Conservation (phyloP, 352 stramenopile species). For the Pythium scleroteichum region DNA sequence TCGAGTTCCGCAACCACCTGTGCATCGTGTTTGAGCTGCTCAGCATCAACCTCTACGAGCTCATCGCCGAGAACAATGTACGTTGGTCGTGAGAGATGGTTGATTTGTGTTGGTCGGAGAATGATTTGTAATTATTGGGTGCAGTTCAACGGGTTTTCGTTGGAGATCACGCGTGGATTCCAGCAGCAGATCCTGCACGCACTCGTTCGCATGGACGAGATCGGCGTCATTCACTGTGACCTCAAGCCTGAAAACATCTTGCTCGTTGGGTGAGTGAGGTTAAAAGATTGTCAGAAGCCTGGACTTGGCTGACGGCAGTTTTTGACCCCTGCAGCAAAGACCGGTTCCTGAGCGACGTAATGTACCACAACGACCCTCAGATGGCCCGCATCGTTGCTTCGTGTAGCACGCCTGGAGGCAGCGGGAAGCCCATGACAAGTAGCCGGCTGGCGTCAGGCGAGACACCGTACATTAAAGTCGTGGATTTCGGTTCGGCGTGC, state of each 20-base stretch:
- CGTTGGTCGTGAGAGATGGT: background rate
- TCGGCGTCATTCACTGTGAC: slow-evolving; percentile 43
- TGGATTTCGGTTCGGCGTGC: slow-evolving; percentile 95
- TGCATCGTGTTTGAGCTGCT: slow-evolving; percentile 95
- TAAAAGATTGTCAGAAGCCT: slow-evolving; percentile 30
- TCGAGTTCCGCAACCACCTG: slow-evolving; percentile 92
- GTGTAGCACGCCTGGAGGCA: background rate
- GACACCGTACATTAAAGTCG: slow-evolving; percentile 83
- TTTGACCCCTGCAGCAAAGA: slow-evolving; percentile 57
- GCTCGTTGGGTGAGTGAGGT: slow-evolving; percentile 41
- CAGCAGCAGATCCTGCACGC: slow-evolving; percentile 90
- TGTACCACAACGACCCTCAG: slow-evolving; percentile 18
- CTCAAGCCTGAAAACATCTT: slow-evolving; percentile 43
- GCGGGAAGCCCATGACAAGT: background rate
- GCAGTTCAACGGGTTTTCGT: slow-evolving; percentile 76
- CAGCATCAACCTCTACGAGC: slow-evolving; percentile 94
- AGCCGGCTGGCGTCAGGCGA: background rate
- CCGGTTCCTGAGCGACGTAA: slow-evolving; percentile 49
- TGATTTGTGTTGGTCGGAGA: background rate
- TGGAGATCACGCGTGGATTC: slow-evolving; percentile 92
- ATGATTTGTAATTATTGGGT: background rate
- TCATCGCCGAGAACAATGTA: slow-evolving; percentile 91
- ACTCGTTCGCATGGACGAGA: slow-evolving; percentile 76
- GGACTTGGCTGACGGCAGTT: background rate
- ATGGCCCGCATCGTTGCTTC: slow-evolving; percentile 4